Conservation (phyloP, 441 rosid genomes). For the Corymbia calophylla region DNA sequence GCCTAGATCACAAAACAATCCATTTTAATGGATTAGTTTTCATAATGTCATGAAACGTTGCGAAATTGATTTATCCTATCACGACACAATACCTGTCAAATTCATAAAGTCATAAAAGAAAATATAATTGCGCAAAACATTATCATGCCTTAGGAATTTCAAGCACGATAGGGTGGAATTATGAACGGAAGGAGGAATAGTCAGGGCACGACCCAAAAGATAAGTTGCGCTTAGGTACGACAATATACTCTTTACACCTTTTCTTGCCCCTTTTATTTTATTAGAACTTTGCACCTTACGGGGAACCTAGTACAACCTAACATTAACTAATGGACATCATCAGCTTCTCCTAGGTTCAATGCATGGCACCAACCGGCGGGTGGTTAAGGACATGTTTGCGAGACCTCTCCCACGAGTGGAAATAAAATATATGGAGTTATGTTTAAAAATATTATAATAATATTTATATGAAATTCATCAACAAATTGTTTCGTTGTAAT, state of each 20-base stretch:
- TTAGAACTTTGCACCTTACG: not conserved
- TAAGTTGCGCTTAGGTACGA: not conserved
- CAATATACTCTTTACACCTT: not conserved
- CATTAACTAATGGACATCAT: not conserved
- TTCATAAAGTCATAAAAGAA: not conserved
- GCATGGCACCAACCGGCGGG: not conserved
- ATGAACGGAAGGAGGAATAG: not conserved
- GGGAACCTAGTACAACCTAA: not conserved
- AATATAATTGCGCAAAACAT: not conserved
- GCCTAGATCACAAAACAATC: too few relatives aligned
- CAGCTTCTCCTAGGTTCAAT: not conserved
- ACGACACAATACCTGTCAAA: accelerated
- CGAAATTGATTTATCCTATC: accelerated
- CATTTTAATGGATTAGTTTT: not conserved
- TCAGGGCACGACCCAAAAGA: not conserved
- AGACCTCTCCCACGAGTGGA: not conserved
- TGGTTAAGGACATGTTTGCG: not conserved
- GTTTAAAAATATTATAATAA: not conserved
- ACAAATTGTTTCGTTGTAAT: not conserved
- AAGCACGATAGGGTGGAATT: not conserved
- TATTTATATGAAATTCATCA: not conserved
- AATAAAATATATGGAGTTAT: not conserved
- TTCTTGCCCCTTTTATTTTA: not conserved
- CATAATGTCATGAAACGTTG: too few relatives aligned
- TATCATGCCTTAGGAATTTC: not conserved